phyloP scores from a whole-genome alignment of 148 eudicot species.

The Rhododendron williamsianum region DNA sequence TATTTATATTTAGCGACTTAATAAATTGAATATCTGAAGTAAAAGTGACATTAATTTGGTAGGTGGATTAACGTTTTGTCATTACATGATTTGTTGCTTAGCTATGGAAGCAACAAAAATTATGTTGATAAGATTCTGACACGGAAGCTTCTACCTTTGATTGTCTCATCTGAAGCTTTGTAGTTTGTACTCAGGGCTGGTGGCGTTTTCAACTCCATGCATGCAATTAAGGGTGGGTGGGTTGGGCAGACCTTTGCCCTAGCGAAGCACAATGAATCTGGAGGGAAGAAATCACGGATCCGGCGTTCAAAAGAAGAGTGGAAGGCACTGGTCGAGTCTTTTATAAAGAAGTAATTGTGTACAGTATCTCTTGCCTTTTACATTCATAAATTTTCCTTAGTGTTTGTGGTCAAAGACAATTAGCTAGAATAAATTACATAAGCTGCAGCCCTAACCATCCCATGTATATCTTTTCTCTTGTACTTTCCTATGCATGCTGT shows the following conservation, averaged over 20 bases:
- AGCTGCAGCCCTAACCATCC: background rate
- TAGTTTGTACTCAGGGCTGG: background rate
- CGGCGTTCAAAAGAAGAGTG: conserved; percentile 93
- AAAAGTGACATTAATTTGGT: background rate
- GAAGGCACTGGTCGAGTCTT: conserved; percentile 75
- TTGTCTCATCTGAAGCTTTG: conserved; percentile 13
- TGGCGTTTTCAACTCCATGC: conserved; percentile 34
- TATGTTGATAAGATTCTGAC: background rate
- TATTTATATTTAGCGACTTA: background rate
- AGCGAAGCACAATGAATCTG: conserved; percentile 53
- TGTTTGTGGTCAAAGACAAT: background rate
- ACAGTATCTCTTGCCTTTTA: background rate
- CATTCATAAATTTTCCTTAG: background rate
- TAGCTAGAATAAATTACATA: conserved; percentile 1
- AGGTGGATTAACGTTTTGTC: background rate
- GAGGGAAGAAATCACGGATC: conserved; percentile 54
- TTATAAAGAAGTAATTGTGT: conserved; percentile 57
- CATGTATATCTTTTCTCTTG: background rate
- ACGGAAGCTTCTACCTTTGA: background rate
- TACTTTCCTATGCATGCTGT: background rate
- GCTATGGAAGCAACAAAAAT: background rate
- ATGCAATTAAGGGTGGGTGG: conserved; percentile 59
- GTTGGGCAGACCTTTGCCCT: conserved; percentile 76
- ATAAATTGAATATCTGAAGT: background rate
- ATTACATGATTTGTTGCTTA: background rate